Evolutionary conservation across 2,329 filamentous ascomycete species (phyloP).

Genomic region (Dothistroma pini): DNA sequence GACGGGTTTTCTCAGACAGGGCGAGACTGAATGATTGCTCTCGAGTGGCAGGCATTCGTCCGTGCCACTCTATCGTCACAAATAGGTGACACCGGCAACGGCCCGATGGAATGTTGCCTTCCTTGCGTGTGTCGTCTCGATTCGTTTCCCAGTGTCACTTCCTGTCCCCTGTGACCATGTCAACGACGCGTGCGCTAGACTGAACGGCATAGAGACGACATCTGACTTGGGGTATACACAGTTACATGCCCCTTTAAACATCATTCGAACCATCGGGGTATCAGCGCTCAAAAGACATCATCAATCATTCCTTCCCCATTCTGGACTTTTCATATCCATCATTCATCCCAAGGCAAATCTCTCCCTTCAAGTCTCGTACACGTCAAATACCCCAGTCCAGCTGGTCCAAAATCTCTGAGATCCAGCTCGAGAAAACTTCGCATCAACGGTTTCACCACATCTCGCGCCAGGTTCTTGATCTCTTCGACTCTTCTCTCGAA

Average conservation of each 20-base stretch:
- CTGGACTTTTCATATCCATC: background rate
- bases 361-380: constrained; percentile 60
- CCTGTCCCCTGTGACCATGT: too few species aligned
- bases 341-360: constrained; percentile 61
- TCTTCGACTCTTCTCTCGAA: constrained; percentile 89
- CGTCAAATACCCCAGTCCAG: constrained; percentile 58
- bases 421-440: constrained; percentile 80
- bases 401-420: constrained; percentile 39
- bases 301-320: constrained; percentile 1
- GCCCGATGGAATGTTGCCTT: background rate
- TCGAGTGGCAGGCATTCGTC: background rate
- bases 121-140: background rate
- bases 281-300: background rate
- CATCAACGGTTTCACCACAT: constrained; percentile 81
- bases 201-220: too few species aligned
- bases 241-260: background rate
- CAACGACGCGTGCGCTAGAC: too few species aligned
- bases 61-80: background rate
- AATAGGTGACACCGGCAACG: background rate
- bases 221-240: too few species aligned
- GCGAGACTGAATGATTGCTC: background rate
- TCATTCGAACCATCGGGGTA: background rate
- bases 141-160: background rate
- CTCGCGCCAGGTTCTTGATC: constrained; percentile 76
- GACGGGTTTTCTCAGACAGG: background rate